Evolutionary conservation across 495 filamentous ascomycete species (phyloP), one percentile per base, ranked within the genome.

Genomic region (Penicillium turbatum): DNA sequence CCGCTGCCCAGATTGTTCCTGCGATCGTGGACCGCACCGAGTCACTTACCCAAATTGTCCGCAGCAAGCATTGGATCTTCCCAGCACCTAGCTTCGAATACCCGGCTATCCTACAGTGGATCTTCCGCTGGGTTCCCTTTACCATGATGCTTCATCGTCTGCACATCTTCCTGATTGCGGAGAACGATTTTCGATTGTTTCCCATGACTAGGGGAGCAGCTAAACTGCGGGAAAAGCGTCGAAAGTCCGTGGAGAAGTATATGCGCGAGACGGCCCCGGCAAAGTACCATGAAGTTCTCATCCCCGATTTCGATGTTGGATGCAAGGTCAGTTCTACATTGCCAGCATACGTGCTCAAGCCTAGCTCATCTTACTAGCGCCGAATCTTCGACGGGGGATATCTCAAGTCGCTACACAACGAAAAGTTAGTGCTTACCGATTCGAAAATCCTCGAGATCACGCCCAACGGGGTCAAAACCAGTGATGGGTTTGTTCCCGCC

Each of bases 251-350:
- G 0, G 45, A 75, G 19, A 52, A 49, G 24, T 73, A 77, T 32
- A 73, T 84, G 62, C 66, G 72, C 35, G 57, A 57, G n/a, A 69
- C 64, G 1, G 69, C 68, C 5, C 81, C 81, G 1, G 62, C 70
- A 43, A 79, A 82, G 54, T 83, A 82, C 51, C 78, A 81, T 53
- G 72, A 80, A 19, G 64, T 81, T 0, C 54, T 84, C 1, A 74
- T 76, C 16, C 81, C 81, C 2, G 71, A 82, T 45, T 80, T 78
- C 30, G 72, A 74, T 6, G 61, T 83, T 9, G 78, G 75, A 5
- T 84, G 81, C 62, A 83, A 84, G 62, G 64, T 67, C 6, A 3
- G 30, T 41, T 17, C 56, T 9, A 13, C 26, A 12, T 10, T 11
- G 12, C 19, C 37, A 24, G 19, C 47, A 17, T 38, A 15, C 17